phyloP scores from a whole-genome alignment of 1,139 yeast genomes.

The Hyphopichia fennica region DNA sequence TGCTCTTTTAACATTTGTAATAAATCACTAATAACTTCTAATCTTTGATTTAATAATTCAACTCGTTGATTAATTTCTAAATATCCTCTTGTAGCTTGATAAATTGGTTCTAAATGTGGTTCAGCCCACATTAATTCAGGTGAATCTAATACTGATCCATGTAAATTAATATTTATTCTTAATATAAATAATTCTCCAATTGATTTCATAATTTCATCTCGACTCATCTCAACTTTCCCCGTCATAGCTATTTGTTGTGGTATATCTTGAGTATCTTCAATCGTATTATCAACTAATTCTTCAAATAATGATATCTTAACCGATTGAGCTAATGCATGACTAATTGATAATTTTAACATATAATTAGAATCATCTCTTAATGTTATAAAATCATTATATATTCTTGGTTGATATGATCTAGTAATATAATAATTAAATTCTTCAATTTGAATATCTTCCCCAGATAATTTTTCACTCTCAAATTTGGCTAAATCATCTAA shows the following conservation, averaged over 20 bases:
- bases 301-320: slow-evolving; percentile 93
- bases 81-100: slow-evolving; percentile 94
- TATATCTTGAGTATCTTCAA: slow-evolving; percentile 94
- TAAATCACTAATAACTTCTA: slow-evolving; percentile 90
- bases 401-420: slow-evolving; percentile 89
- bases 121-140: slow-evolving; percentile 99
- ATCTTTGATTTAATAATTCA: slow-evolving; percentile 79
- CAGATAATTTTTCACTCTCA: slow-evolving; percentile 86
- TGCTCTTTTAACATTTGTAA: slow-evolving; percentile 96
- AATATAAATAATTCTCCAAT: slow-evolving; percentile 93
- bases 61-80: slow-evolving; percentile 93
- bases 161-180: slow-evolving; percentile 85
- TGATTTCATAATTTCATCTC: slow-evolving; percentile 93
- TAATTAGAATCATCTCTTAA: slow-evolving; percentile 87
- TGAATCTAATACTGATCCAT: slow-evolving; percentile 92
- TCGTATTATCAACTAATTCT: slow-evolving; percentile 92
- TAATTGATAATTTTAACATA: slow-evolving; percentile 83
- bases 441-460: slow-evolving; percentile 89
- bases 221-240: slow-evolving; percentile 91
- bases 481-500: slow-evolving; percentile 80
- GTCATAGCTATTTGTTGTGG: slow-evolving; percentile 94
- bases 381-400: slow-evolving; percentile 92
- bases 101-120: slow-evolving; percentile 94
- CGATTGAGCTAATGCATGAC: slow-evolving; percentile 90
- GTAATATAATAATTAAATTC: slow-evolving; percentile 94